These are phyloP conservation scores for Pontederia paniculata DNA, from an alignment of 176 grass and related monocot genomes.

Conservation along the genomic window DNA sequence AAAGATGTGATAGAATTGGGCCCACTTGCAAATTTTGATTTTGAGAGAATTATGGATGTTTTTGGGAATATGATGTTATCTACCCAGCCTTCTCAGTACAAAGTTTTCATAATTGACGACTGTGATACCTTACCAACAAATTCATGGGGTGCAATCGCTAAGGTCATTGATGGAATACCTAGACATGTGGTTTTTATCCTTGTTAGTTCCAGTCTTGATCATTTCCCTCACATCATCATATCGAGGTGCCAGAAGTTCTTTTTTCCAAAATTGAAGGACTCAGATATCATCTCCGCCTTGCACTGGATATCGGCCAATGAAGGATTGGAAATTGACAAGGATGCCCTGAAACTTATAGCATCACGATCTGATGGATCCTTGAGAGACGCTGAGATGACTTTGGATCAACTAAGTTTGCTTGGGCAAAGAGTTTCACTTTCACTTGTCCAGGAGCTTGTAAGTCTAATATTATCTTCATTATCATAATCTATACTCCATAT, in stretches of 20 bases:
- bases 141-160: constrained; percentile 63
- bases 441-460: constrained; percentile 98
- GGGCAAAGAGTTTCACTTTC: constrained; percentile 82
- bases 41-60: constrained; percentile 56
- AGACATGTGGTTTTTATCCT: constrained; percentile 68
- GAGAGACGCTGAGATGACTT: constrained; percentile 89
- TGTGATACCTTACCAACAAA: constrained; percentile 50
- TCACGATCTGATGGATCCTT: constrained; percentile 85
- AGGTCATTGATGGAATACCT: constrained; percentile 47
- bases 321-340: constrained; percentile 76
- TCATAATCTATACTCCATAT: neutral
- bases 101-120: constrained; percentile 82
- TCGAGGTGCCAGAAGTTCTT: constrained; percentile 94
- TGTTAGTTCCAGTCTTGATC: constrained; percentile 52
- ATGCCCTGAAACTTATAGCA: constrained; percentile 84
- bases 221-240: constrained; percentile 65
- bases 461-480: constrained; percentile 13
- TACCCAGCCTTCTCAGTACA: constrained; percentile 29
- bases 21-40: constrained; percentile 49
- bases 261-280: constrained; percentile 80
- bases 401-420: constrained; percentile 91
- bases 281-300: constrained; percentile 68
- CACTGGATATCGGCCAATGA: constrained; percentile 87
- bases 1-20: constrained; percentile 66
- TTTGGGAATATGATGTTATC: constrained; percentile 56